Conservation (phyloP, 2,329 filamentous ascomycete species). For the Claviceps citrina region DNA sequence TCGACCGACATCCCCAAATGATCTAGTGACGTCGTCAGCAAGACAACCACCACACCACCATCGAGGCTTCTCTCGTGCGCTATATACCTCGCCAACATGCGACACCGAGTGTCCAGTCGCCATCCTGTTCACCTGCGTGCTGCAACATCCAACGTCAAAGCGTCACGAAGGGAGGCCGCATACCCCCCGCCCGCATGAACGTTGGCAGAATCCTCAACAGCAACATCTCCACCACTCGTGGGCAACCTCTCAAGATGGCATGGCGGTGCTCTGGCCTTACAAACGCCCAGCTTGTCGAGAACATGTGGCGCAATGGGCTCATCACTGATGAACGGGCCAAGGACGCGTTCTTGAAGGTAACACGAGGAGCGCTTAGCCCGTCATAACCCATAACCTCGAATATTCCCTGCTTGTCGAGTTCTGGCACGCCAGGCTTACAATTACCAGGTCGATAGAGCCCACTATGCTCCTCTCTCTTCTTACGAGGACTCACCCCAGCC, state of each 20-base stretch:
- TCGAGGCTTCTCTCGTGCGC: too few species aligned
- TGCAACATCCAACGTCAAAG: background rate
- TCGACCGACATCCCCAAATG: too few species aligned
- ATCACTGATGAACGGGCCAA: slow-evolving; percentile 60
- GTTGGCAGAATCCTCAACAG: background rate
- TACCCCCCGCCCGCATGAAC: background rate
- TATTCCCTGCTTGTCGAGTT: too few species aligned
- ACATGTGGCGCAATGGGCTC: slow-evolving; percentile 55
- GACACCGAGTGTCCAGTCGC: too few species aligned
- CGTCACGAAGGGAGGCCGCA: background rate
- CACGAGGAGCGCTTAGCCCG: background rate
- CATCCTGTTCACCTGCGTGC: background rate
- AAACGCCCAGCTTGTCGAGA: slow-evolving; percentile 63
- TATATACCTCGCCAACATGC: too few species aligned
- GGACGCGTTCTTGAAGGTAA: slow-evolving; percentile 50
- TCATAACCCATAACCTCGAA: too few species aligned
- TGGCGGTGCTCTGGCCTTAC: slow-evolving; percentile 69
- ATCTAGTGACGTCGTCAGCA: too few species aligned
- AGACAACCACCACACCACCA: too few species aligned
- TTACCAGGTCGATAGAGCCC: slow-evolving; percentile 63
- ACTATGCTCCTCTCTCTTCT: slow-evolving; percentile 58
- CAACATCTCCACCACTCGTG: too few species aligned
- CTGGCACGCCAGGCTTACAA: background rate
- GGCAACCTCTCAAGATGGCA: slow-evolving; percentile 48
- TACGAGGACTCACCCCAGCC: slow-evolving; percentile 48